Evolutionary conservation across 345 rosid genomes (phyloP).

Genomic region (Salix caprea): DNA sequence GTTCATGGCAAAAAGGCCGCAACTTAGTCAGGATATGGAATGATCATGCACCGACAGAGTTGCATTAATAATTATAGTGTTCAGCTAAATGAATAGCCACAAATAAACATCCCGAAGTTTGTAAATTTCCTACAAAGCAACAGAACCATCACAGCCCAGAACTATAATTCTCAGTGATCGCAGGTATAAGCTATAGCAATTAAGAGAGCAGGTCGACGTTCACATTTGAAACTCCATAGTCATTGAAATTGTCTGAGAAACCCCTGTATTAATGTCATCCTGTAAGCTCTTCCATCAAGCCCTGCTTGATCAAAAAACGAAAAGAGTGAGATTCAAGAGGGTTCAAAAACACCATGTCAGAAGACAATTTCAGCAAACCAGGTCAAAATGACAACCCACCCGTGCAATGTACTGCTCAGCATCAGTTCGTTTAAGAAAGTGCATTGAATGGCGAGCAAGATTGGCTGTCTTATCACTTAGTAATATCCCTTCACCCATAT

Average conservation of each 20-base stretch:
- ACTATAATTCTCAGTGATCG: too few relatives aligned
- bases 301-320: constrained; percentile 43
- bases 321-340: not conserved
- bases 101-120: too few relatives aligned
- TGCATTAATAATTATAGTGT: too few relatives aligned
- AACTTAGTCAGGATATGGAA: too few relatives aligned
- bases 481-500: constrained; percentile 70
- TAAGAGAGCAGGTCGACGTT: too few relatives aligned
- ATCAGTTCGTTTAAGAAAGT: constrained; percentile 85
- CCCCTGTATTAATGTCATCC: constrained; percentile 28
- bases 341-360: not conserved
- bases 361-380: not conserved
- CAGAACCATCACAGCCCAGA: too few relatives aligned
- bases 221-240: too few relatives aligned
- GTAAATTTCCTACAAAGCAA: too few relatives aligned
- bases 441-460: constrained; percentile 76
- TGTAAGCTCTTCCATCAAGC: constrained; percentile 82
- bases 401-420: constrained; percentile 81
- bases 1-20: too few relatives aligned
- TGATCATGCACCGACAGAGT: too few relatives aligned
- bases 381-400: constrained; percentile 37
- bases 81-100: too few relatives aligned
- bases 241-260: not conserved
- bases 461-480: constrained; percentile 69
- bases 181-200: too few relatives aligned